Evolutionary conservation across 129 eudicot species (phyloP), one percentile per base, ranked within the genome.

Genomic region (Pulicaria dysenterica): DNA sequence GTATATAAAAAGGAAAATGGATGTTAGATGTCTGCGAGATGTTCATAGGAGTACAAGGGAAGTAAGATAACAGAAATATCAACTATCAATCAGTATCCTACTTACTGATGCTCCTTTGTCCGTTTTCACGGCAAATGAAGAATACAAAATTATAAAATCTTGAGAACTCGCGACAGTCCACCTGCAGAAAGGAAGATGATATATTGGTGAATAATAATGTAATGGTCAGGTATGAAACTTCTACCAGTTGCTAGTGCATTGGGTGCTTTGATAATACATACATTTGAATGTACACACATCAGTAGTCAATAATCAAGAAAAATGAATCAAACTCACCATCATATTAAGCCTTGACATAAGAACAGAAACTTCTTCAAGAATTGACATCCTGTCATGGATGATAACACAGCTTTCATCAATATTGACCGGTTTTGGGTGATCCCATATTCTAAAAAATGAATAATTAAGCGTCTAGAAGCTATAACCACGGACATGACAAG

Each of bases 91-190:
- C 40, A 15, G n/a, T 7, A 58, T 34, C 16, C 62, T 15, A 83
- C 96, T 85, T 84, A 92, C 98, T 80, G 62, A 93, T 89, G 72
- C 77, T 89, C 77, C 85, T 93, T 77, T 93, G 98, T 71, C 92
- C 86, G 73, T 82, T 87, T 79, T 93, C 96, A 58, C 96, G 85
- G 72, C 86, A 89, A 58, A 93, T 79, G 85, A 93, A 85, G 82
- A 87, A 89, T 43, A 89, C 96, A 85, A 93, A 93, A 75, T 77
- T 86, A 79, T 93, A 89, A 77, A 93, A 93, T 73, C 89, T 84
- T 36, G 88, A 77, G 69, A 89, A 93, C 84, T 89, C 96, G 6
- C 75, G 75, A 79, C 76, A 85, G 69, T 92, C 92, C 43, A 69
- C 86, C 94, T 85, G 73, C 37, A 44, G 71, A 48, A 66, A 15